Percentiles rank a stretch among this genome's conserved stretches.
Conservation (phyloP, 306 rosid species). For the Datisca glomerata region DNA sequence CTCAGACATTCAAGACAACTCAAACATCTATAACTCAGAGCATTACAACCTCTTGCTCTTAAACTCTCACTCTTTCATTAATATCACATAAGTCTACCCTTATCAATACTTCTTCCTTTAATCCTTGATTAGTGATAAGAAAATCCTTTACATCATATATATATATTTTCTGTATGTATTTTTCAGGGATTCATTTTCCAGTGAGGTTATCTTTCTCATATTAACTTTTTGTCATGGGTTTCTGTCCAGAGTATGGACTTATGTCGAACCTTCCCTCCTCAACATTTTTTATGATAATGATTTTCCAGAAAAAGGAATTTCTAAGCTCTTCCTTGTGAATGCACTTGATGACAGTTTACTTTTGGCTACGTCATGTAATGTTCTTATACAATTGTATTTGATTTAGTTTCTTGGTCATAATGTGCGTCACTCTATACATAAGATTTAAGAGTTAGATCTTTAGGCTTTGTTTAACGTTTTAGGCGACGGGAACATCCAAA, state of each 20-base stretch:
- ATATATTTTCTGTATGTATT: slow-evolving; percentile 10
- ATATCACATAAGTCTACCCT: too few species aligned
- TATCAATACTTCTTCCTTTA: too few species aligned
- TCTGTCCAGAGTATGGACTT: slow-evolving; percentile 67
- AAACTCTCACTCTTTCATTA: too few species aligned
- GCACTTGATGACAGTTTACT: slow-evolving; percentile 96
- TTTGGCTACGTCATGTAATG: slow-evolving; percentile 89
- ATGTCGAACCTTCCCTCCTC: slow-evolving; percentile 64
- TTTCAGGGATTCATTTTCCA: too few species aligned
- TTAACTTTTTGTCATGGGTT: slow-evolving; percentile 6
- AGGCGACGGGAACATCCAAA: slow-evolving; percentile 86
- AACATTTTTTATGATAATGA: slow-evolving; percentile 88
- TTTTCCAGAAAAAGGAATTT: slow-evolving; percentile 84
- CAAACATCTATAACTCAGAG: too few species aligned
- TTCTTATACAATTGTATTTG: slow-evolving; percentile 12
- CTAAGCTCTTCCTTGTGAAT: slow-evolving; percentile 86
- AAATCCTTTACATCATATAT: too few species aligned
- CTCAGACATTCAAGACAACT: too few species aligned
- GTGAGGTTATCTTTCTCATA: slow-evolving; percentile 6
- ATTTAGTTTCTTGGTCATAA: slow-evolving; percentile 9
- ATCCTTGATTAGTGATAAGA: too few species aligned
- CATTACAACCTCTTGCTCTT: too few species aligned
- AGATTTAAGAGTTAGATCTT: slow-evolving; percentile 2
- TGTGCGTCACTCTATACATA: too few species aligned
- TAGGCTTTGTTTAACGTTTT: slow-evolving; percentile 13